Conservation (phyloP, 1,284 basidiomycete genomes). For the Hypsizygus ulmarius region DNA sequence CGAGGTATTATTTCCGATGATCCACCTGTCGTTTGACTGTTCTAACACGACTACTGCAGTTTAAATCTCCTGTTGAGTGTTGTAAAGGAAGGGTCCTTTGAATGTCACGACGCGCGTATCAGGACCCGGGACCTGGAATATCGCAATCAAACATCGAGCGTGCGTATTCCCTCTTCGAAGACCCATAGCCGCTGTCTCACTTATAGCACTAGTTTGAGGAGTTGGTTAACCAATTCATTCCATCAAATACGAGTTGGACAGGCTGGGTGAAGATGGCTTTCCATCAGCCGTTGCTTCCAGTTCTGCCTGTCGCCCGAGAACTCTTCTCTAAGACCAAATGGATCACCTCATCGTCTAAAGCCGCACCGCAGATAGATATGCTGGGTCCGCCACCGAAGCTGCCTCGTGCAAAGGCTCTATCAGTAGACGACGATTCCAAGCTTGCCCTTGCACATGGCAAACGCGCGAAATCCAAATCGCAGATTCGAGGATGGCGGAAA, state of each 20-base stretch:
- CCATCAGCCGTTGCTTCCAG: slow-evolving; percentile 70
- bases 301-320: slow-evolving; percentile 72
- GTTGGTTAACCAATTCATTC: slow-evolving; percentile 77
- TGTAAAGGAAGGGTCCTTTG: slow-evolving; percentile 68
- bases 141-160: slow-evolving; percentile 86
- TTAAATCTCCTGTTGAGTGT: slow-evolving; percentile 68
- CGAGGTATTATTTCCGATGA: slow-evolving; percentile 46
- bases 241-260: slow-evolving; percentile 71
- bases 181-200: background rate
- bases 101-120: slow-evolving; percentile 71
- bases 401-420: slow-evolving; percentile 30
- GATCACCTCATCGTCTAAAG: slow-evolving; percentile 49
- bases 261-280: slow-evolving; percentile 83
- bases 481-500: slow-evolving; percentile 22
- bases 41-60: slow-evolving; percentile 33
- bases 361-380: slow-evolving; percentile 33
- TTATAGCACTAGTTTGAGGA: slow-evolving; percentile 64
- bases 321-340: slow-evolving; percentile 73
- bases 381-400: slow-evolving; percentile 29
- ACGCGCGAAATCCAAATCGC: slow-evolving; percentile 17
- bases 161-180: slow-evolving; percentile 35
- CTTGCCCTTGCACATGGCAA: slow-evolving; percentile 23
- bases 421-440: slow-evolving; percentile 27
- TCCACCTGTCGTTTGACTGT: background rate
- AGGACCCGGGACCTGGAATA: slow-evolving; percentile 76